Evolutionary conservation across 2,329 filamentous ascomycete genomes (phyloP).

Genomic region (Trichoderma semiorbis): DNA sequence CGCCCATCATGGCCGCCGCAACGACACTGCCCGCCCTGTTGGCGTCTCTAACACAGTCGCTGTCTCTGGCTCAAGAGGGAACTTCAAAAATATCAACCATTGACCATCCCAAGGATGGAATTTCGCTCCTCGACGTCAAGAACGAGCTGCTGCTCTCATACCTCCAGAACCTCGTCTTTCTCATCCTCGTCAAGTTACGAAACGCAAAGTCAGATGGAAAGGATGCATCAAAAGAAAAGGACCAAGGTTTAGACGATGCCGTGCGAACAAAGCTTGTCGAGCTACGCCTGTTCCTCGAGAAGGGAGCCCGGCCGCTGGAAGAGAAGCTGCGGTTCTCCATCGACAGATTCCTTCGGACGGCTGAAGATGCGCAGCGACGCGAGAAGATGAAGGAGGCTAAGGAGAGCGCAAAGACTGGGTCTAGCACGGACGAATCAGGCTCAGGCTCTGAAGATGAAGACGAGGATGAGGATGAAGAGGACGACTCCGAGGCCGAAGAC

Average conservation of each 20-base stretch:
- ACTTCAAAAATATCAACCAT: slow-evolving; percentile 61
- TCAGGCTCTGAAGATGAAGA: slow-evolving; percentile 35
- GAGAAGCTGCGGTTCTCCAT: slow-evolving; percentile 91
- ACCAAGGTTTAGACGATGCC: slow-evolving; percentile 54
- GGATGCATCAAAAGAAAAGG: slow-evolving; percentile 28
- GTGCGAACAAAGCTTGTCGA: slow-evolving; percentile 86
- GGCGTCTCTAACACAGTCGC: slow-evolving; percentile 54
- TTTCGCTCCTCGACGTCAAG: slow-evolving; percentile 92
- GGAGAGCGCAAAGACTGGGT: slow-evolving; percentile 24
- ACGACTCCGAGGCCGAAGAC: slow-evolving; percentile 30
- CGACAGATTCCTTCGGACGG: slow-evolving; percentile 86
- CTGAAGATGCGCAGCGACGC: slow-evolving; percentile 64
- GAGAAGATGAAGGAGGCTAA: slow-evolving; percentile 36
- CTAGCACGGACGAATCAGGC: slow-evolving; percentile 23
- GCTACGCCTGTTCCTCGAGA: slow-evolving; percentile 87
- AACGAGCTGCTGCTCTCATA: slow-evolving; percentile 97
- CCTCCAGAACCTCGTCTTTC: slow-evolving; percentile 86
- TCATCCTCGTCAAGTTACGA: slow-evolving; percentile 77
- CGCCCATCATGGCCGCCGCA: slow-evolving; percentile 43
- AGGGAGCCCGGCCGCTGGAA: slow-evolving; percentile 86
- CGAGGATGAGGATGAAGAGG: slow-evolving; percentile 38
- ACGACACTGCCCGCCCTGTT: slow-evolving; percentile 49
- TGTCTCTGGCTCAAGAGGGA: slow-evolving; percentile 63
- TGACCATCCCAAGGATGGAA: slow-evolving; percentile 75
- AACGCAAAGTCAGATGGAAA: slow-evolving; percentile 38